Percentiles rank a stretch among this genome's conserved stretches.
Conservation (phyloP, 768 basidiomycete species). For the Nidularia sp. region DNA sequence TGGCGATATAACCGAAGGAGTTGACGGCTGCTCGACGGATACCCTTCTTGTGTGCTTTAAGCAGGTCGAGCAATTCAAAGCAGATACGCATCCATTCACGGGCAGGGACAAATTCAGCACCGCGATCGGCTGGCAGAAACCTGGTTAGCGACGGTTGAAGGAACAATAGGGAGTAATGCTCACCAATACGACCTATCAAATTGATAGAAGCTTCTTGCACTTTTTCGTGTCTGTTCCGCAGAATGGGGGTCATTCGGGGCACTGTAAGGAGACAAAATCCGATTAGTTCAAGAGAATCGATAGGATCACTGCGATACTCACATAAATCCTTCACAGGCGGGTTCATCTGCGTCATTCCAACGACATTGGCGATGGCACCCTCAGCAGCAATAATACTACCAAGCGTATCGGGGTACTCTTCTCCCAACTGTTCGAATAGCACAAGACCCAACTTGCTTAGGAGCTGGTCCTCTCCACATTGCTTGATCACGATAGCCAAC, state of each 20-base stretch:
- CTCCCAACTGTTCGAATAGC: conserved; percentile 96
- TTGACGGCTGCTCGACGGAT: conserved; percentile 99
- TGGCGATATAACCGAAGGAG: conserved; percentile 99
- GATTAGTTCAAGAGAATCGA: neutral
- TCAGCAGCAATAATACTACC: conserved; percentile 99
- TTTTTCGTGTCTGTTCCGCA: conserved; percentile 98
- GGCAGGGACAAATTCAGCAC: conserved; percentile 97
- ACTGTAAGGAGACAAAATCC: conserved; percentile 43
- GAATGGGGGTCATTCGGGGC: conserved; percentile 99
- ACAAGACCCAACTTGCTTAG: conserved; percentile 95
- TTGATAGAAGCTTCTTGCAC: conserved; percentile 99
- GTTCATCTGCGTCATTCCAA: conserved; percentile 99
- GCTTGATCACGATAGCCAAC: conserved; percentile 96
- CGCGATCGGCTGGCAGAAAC: conserved; percentile 74
- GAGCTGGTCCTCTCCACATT: conserved; percentile 94
- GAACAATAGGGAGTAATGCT: conserved; percentile 27
- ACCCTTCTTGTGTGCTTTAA: conserved; percentile 99
- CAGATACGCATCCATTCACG: conserved; percentile 99
- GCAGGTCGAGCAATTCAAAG: conserved; percentile 92
- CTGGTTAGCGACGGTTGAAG: conserved; percentile 10
- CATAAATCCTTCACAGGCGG: conserved; percentile 98
- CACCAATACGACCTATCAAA: conserved; percentile 91
- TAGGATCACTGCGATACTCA: conserved; percentile 41
- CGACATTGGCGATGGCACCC: conserved; percentile 98
- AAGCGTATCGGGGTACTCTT: conserved; percentile 98